Evolutionary conservation across 768 basidiomycete species (phyloP).

Genomic region (Fibroporia radiculosa): DNA sequence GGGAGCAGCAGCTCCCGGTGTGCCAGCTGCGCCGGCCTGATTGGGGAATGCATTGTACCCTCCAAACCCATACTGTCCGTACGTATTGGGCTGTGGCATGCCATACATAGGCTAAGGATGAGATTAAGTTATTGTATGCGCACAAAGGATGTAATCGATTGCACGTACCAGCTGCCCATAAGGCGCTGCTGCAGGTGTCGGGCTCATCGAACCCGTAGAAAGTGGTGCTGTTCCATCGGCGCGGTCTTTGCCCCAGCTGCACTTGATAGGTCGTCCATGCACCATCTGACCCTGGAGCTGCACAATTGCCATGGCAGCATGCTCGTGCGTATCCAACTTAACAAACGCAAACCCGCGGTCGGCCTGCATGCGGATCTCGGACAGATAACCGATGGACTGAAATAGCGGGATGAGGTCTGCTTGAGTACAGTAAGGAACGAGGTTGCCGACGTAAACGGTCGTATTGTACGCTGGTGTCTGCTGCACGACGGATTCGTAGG

Average conservation of each 20-base stretch:
- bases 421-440: slow-evolving; percentile 95
- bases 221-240: slow-evolving; percentile 60
- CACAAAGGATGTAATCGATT: background rate
- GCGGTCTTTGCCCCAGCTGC: slow-evolving; percentile 97
- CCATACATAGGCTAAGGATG: slow-evolving; percentile 73
- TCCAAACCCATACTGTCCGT: slow-evolving; percentile 74
- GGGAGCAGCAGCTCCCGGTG: slow-evolving; percentile 34
- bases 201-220: slow-evolving; percentile 44
- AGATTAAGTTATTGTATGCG: slow-evolving; percentile 6
- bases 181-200: slow-evolving; percentile 48
- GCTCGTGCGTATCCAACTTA: slow-evolving; percentile 97
- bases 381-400: slow-evolving; percentile 97
- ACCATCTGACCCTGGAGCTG: slow-evolving; percentile 96
- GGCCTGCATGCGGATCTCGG: slow-evolving; percentile 98
- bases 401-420: slow-evolving; percentile 97
- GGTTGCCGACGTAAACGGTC: slow-evolving; percentile 97
- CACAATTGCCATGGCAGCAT: slow-evolving; percentile 96
- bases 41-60: slow-evolving; percentile 67
- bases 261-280: slow-evolving; percentile 95
- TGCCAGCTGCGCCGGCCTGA: slow-evolving; percentile 37
- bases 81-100: slow-evolving; percentile 76
- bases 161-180: slow-evolving; percentile 74
- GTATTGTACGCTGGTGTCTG: slow-evolving; percentile 93
- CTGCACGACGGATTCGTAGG: slow-evolving; percentile 87
- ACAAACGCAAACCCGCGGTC: slow-evolving; percentile 99